Conservation (phyloP, 176 grass and related monocot genomes). For the Hsuehochloa calcarea region DNA sequence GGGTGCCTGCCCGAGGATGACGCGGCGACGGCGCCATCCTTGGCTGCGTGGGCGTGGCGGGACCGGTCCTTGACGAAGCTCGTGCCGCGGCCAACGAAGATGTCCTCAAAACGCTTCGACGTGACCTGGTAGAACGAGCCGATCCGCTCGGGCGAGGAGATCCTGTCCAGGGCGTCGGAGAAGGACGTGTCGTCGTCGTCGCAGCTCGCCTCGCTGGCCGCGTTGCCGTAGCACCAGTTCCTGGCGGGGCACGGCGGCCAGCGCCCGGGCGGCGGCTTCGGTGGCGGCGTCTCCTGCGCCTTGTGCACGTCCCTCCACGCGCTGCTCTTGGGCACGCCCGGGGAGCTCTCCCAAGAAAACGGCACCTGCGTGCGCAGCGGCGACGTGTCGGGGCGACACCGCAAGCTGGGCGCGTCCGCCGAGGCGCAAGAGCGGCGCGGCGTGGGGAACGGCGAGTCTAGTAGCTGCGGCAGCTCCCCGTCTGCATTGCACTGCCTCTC, state of each 20-base stretch:
- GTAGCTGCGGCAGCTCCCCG: conserved; percentile 41
- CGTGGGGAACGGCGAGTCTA: conserved; percentile 76
- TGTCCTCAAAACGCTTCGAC: conserved; percentile 58
- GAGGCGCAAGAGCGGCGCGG: conserved; percentile 65
- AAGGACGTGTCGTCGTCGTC: conserved; percentile 55
- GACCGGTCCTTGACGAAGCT: conserved; percentile 73
- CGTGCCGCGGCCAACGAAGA: conserved; percentile 44
- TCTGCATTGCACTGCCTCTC: conserved; percentile 20
- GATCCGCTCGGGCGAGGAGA: conserved; percentile 60
- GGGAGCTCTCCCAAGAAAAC: conserved; percentile 96
- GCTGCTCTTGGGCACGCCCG: conserved; percentile 63
- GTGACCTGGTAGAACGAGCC: conserved; percentile 65
- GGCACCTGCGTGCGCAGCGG: conserved; percentile 60
- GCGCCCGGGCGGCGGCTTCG: conserved; percentile 62
- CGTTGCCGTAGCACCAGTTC: conserved; percentile 41
- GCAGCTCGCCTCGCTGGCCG: conserved; percentile 46
- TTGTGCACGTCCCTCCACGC: conserved; percentile 15
- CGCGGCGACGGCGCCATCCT: neutral
- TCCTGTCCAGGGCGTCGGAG: conserved; percentile 64
- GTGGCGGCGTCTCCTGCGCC: conserved; percentile 35
- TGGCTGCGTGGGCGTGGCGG: conserved; percentile 28
- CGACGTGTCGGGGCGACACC: conserved; percentile 39
- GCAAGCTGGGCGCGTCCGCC: conserved; percentile 23
- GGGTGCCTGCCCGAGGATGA: conserved; percentile 36
- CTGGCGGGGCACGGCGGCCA: conserved; percentile 11